These are phyloP conservation scores for Diaporthe destruens DNA, from an alignment of 2,329 filamentous ascomycete genomes.

Conservation along the genomic window DNA sequence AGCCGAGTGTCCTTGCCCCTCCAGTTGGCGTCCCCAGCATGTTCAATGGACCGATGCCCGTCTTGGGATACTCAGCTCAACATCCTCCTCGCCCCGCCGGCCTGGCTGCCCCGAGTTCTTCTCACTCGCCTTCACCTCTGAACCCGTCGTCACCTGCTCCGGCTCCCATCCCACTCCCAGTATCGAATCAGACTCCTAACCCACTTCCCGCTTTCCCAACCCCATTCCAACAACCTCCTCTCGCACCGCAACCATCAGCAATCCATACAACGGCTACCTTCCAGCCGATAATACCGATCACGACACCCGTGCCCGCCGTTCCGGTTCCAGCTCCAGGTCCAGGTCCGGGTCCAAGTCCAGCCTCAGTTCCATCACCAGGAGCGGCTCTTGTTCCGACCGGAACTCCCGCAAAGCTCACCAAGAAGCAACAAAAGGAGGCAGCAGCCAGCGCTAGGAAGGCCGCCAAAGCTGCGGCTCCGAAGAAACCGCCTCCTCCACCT, in stretches of 20 bases:
- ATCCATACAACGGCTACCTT: conserved; percentile 40
- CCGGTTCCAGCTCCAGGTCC: not conserved
- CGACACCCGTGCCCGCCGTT: not conserved
- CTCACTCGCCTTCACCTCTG: conserved; percentile 45
- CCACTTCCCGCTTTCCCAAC: conserved; percentile 10
- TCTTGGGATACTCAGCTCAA: conserved; percentile 44
- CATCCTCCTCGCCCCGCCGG: conserved; percentile 45
- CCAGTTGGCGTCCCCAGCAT: conserved; percentile 44
- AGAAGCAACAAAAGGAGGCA: conserved; percentile 39
- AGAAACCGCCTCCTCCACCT: conserved; percentile 44
- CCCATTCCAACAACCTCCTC: conserved; percentile 24
- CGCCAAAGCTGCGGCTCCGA: conserved; percentile 38
- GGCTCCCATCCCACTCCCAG: not conserved
- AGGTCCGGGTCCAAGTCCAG: not conserved
- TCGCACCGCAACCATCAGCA: conserved; percentile 21
- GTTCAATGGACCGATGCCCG: conserved; percentile 46
- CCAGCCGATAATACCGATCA: conserved; percentile 32
- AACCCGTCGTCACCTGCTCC: conserved; percentile 39
- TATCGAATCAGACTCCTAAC: conserved; percentile 16
- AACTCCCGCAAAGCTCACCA: conserved; percentile 25
- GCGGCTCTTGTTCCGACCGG: not conserved
- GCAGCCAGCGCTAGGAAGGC: conserved; percentile 29
- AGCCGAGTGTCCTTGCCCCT: conserved; percentile 45
- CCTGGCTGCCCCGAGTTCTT: conserved; percentile 47
- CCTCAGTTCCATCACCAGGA: not conserved